Base-by-base conservation (phyloP, 1,139 yeast species). In the Petasospora fabianii region DNA sequence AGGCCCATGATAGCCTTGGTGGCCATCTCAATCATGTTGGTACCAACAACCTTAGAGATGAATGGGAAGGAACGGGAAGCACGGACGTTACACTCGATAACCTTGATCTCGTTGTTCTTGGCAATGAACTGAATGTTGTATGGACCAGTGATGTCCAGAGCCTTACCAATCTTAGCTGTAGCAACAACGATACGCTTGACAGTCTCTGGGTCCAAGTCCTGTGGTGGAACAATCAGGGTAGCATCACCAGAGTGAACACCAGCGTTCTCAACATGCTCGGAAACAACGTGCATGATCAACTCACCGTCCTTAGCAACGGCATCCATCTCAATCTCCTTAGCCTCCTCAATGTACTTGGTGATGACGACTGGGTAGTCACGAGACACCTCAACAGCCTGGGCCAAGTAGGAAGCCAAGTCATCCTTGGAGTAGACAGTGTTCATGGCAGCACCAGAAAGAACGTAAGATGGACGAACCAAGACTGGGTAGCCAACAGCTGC, bases 181-280 rank as follows among this genome's bases (percentile, higher is more conserved):
- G 90, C 84, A 32, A 69, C 83, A 61, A 81, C 83, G 50, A 86
- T 68, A 60, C 92, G 74, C 21, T 51, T 63, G 70, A 84, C 71
- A 37, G 80, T 68, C 9, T 64, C 68, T 32, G 77, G 79, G 22
- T 80, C 75, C 46, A 85, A 68, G 47, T 71, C 68, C 61, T 83
- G 95, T 35, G 98, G 97, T 44, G 98, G 98, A 46, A 92, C 73
- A 38, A 92, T 81, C 58, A 92, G 76, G 30, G 97, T 88, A 35
- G 98, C 98, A 66, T 92, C 98, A 65, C 98, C 98, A 33, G 97
- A 88, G 68, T 92, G 98, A 40, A 92, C 88, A 71, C 98, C 98
- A 17, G 98, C 98, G 59, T 92, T 88, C 70, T 92, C 98, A 55
- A 90, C 95, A 64, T 92, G 98, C 68, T 92, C 98, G 46, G 97